Evolutionary conservation across 768 basidiomycete species (phyloP).

Genomic region (Mycena galericulata): DNA sequence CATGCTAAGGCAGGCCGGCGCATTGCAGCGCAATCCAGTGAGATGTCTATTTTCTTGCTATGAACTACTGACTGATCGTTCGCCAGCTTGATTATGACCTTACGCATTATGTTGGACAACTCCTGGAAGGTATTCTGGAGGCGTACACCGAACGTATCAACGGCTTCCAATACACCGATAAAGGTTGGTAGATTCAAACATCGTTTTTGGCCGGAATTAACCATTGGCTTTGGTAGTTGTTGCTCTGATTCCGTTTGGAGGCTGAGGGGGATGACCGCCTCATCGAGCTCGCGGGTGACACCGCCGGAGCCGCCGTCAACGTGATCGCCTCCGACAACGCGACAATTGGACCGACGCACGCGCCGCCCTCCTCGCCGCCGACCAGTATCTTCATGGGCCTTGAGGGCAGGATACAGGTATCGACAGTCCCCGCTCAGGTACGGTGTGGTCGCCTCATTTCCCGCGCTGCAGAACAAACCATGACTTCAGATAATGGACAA

Average conservation of each 20-base stretch:
- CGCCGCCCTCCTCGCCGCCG: no score
- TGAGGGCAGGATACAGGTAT: slow-evolving; percentile 94
- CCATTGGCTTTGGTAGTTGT: no score
- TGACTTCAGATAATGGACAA: slow-evolving; percentile 24
- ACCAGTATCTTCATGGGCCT: slow-evolving; percentile 93
- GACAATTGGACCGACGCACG: no score
- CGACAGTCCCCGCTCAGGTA: slow-evolving; percentile 84
- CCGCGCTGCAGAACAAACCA: slow-evolving; percentile 58
- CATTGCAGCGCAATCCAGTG: slow-evolving; percentile 89
- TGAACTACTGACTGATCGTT: slow-evolving; percentile 28
- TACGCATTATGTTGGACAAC: slow-evolving; percentile 89
- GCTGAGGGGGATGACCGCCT: no score
- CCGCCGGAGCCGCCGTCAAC: no score
- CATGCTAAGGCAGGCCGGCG: slow-evolving; percentile 91
- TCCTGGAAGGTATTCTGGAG: slow-evolving; percentile 96
- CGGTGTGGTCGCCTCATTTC: slow-evolving; percentile 93
- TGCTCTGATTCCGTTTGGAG: no score
- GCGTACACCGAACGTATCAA: slow-evolving; percentile 96
- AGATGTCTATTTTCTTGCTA: slow-evolving; percentile 40
- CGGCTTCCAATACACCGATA: slow-evolving; percentile 86
- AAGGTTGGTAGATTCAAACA: slow-evolving; percentile 61
- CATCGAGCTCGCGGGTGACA: no score
- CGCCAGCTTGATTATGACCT: slow-evolving; percentile 85
- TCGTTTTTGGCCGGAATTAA: no score
- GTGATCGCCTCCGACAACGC: no score